A percentile compares a stretch with the other conserved stretches of the same genome.
Conservation (phyloP, 2,329 filamentous ascomycete species). For the Colletotrichum spinosum region DNA sequence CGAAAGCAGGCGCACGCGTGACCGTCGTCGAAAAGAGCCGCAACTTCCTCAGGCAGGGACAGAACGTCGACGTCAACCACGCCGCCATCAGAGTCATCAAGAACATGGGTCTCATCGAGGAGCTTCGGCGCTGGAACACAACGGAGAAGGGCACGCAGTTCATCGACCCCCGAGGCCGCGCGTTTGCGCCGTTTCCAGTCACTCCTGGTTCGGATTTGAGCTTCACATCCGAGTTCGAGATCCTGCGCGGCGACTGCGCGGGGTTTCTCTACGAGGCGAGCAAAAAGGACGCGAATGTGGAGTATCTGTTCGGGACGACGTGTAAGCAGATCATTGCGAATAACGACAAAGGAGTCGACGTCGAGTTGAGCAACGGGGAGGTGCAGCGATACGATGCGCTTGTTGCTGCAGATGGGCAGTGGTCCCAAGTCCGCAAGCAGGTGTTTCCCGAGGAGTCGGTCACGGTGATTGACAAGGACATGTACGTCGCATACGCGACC, state of each 20-base stretch:
- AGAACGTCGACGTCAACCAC: constrained; percentile 37
- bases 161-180: constrained; percentile 53
- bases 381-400: constrained; percentile 61
- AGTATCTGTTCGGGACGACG: constrained; percentile 43
- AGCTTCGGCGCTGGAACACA: constrained; percentile 52
- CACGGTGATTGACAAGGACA: constrained; percentile 39
- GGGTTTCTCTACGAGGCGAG: constrained; percentile 58
- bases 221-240: constrained; percentile 67
- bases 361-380: constrained; percentile 56
- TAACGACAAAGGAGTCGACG: constrained; percentile 46
- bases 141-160: constrained; percentile 60
- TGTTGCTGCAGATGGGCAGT: constrained; percentile 66
- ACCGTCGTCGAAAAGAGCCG: constrained; percentile 15
- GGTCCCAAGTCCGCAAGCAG: constrained; percentile 58
- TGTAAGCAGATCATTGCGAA: constrained; percentile 30
- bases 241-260: constrained; percentile 67
- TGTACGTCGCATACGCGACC: constrained; percentile 49
- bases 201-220: constrained; percentile 54
- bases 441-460: constrained; percentile 46
- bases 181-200: constrained; percentile 51
- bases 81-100: constrained; percentile 50
- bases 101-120: constrained; percentile 51
- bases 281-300: constrained; percentile 39
- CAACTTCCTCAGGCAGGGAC: neutral
- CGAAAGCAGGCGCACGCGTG: constrained; percentile 18